Conservation (phyloP, 345 rosid genomes). For the Sonneratia alba region DNA sequence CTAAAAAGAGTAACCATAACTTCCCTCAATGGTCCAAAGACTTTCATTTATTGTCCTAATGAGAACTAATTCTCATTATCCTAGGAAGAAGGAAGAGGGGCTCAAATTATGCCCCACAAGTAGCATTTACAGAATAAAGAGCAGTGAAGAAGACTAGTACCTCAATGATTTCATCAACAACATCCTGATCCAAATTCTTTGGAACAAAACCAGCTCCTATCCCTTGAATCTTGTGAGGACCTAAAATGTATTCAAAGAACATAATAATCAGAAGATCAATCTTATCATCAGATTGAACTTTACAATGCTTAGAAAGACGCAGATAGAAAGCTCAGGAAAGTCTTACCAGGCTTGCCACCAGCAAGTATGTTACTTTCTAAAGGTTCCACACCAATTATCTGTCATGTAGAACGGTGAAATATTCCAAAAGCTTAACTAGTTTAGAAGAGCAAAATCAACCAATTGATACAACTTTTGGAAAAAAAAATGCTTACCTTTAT, state of each 20-base stretch:
- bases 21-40: neutral
- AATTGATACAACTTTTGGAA: neutral
- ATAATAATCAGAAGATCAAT: neutral
- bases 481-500: slow-evolving; percentile 37
- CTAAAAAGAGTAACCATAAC: neutral
- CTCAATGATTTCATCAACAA: slow-evolving; percentile 83
- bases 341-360: slow-evolving; percentile 79
- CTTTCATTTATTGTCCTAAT: neutral
- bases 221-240: slow-evolving; percentile 99
- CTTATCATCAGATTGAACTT: neutral
- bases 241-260: slow-evolving; percentile 18
- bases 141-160: slow-evolving; percentile 8
- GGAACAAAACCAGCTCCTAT: slow-evolving; percentile 99
- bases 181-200: slow-evolving; percentile 55
- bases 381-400: slow-evolving; percentile 89
- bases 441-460: neutral
- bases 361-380: slow-evolving; percentile 67
- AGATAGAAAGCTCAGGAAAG: neutral
- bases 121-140: neutral
- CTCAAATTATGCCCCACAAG: neutral
- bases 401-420: slow-evolving; percentile 4
- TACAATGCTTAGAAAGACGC: neutral
- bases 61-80: neutral
- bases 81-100: neutral
- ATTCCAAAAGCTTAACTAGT: neutral